These are phyloP conservation scores for Acorus calamus DNA, from an alignment of 106 monocot genomes.

Conservation along the genomic window DNA sequence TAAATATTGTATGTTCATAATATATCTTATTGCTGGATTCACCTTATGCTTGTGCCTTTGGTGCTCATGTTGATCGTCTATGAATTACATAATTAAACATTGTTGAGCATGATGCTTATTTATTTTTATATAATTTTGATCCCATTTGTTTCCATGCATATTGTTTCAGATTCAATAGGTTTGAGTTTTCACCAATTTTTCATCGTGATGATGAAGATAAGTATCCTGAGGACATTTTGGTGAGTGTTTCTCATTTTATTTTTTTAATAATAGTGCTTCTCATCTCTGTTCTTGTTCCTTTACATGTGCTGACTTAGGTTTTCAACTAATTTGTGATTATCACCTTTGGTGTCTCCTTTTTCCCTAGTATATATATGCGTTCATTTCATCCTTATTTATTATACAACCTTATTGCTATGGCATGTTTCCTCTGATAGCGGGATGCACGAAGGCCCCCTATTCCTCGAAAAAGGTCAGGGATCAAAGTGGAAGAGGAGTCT, in stretches of 20 bases:
- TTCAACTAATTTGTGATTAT: no score
- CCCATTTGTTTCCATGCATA: background rate
- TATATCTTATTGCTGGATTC: background rate
- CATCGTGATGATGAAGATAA: slow-evolving; percentile 87
- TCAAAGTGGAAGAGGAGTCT: slow-evolving; percentile 50
- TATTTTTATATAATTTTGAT: slow-evolving; percentile 1
- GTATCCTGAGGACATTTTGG: slow-evolving; percentile 79
- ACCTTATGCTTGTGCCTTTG: no score
- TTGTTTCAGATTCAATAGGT: slow-evolving; percentile 76
- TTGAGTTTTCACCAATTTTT: slow-evolving; percentile 95
- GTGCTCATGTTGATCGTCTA: background rate
- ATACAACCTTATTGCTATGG: background rate
- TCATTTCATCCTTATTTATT: slow-evolving; percentile 3
- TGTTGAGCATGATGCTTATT: background rate
- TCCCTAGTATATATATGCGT: background rate
- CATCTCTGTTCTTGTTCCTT: background rate
- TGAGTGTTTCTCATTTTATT: slow-evolving; percentile 6
- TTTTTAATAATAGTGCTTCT: background rate
- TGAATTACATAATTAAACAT: background rate
- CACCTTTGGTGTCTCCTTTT: no score
- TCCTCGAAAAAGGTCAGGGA: slow-evolving; percentile 62
- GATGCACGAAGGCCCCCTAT: slow-evolving; percentile 66
- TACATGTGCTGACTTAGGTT: no score
- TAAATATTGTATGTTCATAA: background rate
- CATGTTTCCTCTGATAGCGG: slow-evolving; percentile 30